Percentiles rank a stretch among this genome's conserved stretches.
phyloP scores from a whole-genome alignment of 345 rosid species.

The Brassica nigra region DNA sequence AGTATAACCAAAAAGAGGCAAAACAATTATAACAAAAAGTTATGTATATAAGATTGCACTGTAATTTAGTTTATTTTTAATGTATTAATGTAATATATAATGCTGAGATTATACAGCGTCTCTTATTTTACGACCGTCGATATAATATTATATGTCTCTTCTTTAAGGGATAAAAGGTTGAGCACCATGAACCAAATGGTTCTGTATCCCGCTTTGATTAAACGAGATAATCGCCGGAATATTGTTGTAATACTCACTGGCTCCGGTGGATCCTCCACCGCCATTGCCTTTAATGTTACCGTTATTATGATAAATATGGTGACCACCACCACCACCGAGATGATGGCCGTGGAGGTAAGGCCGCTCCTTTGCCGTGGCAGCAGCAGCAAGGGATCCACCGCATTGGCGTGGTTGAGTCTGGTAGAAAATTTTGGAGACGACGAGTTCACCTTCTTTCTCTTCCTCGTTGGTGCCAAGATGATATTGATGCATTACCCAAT shows the following conservation, averaged over 20 bases:
- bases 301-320: constrained; percentile 39
- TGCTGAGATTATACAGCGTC: constrained; percentile 11
- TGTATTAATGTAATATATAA: constrained; percentile 4
- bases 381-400: constrained; percentile 40
- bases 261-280: constrained; percentile 21
- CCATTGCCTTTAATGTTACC: constrained; percentile 41
- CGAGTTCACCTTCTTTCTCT: constrained; percentile 95
- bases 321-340: constrained; percentile 29
- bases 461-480: constrained; percentile 88
- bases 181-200: constrained; percentile 66
- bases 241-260: constrained; percentile 52
- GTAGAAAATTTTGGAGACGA: constrained; percentile 89
- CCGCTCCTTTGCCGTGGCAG: constrained; percentile 39
- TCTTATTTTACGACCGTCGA: constrained; percentile 24
- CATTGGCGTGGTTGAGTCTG: constrained; percentile 98
- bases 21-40: neutral
- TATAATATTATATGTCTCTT: constrained; percentile 19
- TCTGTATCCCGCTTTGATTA: constrained; percentile 58
- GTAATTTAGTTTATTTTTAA: constrained; percentile 25
- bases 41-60: constrained; percentile 1
- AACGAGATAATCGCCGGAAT: constrained; percentile 64
- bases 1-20: neutral
- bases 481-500: constrained; percentile 99
- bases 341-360: constrained; percentile 28
- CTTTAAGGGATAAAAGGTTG: constrained; percentile 59